A percentile compares a stretch with the other conserved stretches of the same genome.
Conservation (phyloP, 495 filamentous ascomycete genomes). For the Schizothecium vesticola region DNA sequence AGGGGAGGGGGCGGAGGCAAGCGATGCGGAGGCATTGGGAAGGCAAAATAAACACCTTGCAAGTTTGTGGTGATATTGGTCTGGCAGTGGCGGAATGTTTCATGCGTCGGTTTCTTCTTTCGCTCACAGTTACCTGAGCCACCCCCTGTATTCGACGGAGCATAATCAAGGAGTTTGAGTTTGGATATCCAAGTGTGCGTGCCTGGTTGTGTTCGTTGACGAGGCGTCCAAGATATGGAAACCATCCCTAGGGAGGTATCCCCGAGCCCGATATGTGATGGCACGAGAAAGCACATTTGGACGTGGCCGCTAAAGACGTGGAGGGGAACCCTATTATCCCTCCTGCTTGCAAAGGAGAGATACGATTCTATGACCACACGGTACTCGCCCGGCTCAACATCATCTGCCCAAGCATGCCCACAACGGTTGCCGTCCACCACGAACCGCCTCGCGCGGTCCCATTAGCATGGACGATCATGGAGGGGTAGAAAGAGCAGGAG, state of each 20-base stretch:
- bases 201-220: not conserved
- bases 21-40: not conserved
- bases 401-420: not conserved
- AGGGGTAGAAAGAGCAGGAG: not conserved
- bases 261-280: not conserved
- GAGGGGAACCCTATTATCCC: too few species aligned
- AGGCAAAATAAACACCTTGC: not conserved
- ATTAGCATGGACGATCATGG: not conserved
- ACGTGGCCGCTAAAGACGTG: not conserved
- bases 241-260: not conserved
- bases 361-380: not conserved
- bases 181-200: constrained; percentile 1
- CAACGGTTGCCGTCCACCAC: too few species aligned
- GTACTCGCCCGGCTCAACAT: not conserved
- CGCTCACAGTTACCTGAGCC: not conserved
- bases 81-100: not conserved
- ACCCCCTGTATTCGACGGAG: constrained; percentile 4
- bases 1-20: not conserved
- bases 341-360: not conserved
- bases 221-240: not conserved
- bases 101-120: not conserved
- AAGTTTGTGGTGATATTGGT: not conserved
- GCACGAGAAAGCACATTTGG: too few species aligned
- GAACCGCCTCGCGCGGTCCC: not conserved
- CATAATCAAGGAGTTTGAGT: constrained; percentile 6